Evolutionary conservation across 169 alveolate species (phyloP).

Genomic region (Plasmodium adleri): DNA sequence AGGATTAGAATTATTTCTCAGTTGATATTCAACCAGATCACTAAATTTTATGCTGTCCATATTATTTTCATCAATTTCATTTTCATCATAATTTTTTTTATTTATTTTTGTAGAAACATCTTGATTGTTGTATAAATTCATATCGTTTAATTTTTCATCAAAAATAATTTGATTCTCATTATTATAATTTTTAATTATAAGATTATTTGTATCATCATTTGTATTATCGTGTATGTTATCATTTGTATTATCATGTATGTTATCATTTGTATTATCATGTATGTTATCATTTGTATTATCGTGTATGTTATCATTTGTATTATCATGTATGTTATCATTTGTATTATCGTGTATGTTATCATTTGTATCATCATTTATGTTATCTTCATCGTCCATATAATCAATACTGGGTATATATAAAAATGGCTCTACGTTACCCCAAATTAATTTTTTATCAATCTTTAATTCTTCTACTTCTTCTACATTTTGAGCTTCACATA

Average conservation of each 20-base stretch:
- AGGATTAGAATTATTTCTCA: constrained; percentile 5
- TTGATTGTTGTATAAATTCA: background rate
- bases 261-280: no score
- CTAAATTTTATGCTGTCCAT: constrained; percentile 28
- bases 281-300: background rate
- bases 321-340: background rate
- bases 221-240: background rate
- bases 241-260: background rate
- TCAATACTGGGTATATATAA: constrained; percentile 1
- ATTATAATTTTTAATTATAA: background rate
- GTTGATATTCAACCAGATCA: constrained; percentile 28
- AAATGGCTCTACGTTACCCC: constrained; percentile 81
- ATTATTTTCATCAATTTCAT: constrained; percentile 2
- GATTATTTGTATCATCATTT: background rate
- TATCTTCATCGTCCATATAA: background rate
- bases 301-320: background rate
- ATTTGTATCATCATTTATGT: background rate
- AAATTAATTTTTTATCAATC: constrained; percentile 77
- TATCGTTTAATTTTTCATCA: background rate
- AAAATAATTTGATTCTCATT: background rate
- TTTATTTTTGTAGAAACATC: constrained; percentile 2
- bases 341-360: background rate
- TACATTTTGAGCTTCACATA: constrained; percentile 80
- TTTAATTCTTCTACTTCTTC: constrained; percentile 60
- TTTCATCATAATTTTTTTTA: background rate